A percentile compares a stretch with the other conserved stretches of the same genome.
Conservation (phyloP, 257 asterid species). For the Solanum neorickii region DNA sequence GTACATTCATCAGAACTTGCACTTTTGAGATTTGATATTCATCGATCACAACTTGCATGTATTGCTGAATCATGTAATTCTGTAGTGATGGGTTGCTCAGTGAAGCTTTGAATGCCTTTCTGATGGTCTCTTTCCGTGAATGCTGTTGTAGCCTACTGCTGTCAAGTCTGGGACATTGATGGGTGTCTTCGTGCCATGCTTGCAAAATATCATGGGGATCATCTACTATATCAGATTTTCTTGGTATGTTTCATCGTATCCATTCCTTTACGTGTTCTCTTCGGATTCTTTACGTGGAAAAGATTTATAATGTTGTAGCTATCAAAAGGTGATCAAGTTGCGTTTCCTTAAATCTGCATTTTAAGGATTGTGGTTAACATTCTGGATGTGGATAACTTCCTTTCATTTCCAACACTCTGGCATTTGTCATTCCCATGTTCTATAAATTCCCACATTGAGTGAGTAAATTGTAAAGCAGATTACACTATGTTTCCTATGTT, state of each 20-base stretch:
- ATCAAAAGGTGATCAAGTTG: background rate
- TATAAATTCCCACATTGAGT: background rate
- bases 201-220: conserved; percentile 95
- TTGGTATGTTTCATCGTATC: conserved; percentile 40
- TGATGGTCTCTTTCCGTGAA: background rate
- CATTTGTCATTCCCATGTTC: background rate
- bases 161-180: conserved; percentile 88
- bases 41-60: background rate
- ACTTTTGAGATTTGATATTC: background rate
- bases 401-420: background rate
- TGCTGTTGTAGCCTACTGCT: conserved; percentile 40
- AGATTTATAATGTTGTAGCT: background rate
- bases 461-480: background rate
- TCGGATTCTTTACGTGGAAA: background rate
- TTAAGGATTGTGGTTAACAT: background rate
- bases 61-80: background rate
- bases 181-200: conserved; percentile 98
- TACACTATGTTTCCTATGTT: background rate
- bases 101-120: background rate
- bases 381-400: background rate
- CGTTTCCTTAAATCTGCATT: background rate
- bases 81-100: background rate
- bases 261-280: background rate
- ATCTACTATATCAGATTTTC: conserved; percentile 93
- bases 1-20: background rate